Evolutionary conservation across 1,139 yeast genomes (phyloP).

Genomic region (Taphrina confusa): DNA sequence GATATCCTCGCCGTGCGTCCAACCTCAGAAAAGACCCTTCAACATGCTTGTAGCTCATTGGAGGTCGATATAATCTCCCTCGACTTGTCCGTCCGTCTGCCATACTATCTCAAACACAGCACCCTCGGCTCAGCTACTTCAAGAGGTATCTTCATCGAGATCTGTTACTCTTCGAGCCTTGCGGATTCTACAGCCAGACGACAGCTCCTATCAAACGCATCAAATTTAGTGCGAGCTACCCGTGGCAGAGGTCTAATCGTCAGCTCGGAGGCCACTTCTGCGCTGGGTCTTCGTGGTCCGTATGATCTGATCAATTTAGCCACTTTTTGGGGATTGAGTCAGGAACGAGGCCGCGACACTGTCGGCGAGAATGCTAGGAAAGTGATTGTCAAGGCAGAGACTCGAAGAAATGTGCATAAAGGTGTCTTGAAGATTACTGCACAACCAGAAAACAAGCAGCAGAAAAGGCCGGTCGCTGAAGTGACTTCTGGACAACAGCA

Average conservation of each 20-base stretch:
- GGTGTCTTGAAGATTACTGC: conserved; percentile 43
- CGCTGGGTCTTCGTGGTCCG: conserved; percentile 64
- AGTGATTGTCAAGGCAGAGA: conserved; percentile 68
- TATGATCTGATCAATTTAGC: conserved; percentile 69
- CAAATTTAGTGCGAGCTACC: conserved; percentile 78
- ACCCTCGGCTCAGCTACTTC: conserved; percentile 79
- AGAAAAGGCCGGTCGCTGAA: conserved; percentile 12
- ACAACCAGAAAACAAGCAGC: conserved; percentile 10
- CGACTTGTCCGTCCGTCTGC: conserved; percentile 64
- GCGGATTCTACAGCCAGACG: conserved; percentile 53
- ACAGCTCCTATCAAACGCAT: conserved; percentile 67
- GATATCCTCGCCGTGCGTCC: conserved; percentile 86
- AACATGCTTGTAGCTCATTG: conserved; percentile 67
- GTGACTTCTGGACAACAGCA: not conserved
- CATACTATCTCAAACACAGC: conserved; percentile 79
- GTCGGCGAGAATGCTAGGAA: conserved; percentile 61
- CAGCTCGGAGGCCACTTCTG: conserved; percentile 68
- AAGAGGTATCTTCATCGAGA: conserved; percentile 79
- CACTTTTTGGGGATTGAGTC: conserved; percentile 67
- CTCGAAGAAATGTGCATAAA: conserved; percentile 62
- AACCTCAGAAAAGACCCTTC: conserved; percentile 71
- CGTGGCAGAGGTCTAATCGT: conserved; percentile 76
- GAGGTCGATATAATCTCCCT: conserved; percentile 81
- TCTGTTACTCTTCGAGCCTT: conserved; percentile 63
- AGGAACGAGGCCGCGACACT: conserved; percentile 62